These are phyloP conservation scores for Mycena rosella DNA, from an alignment of 768 basidiomycete genomes.

Conservation along the genomic window DNA sequence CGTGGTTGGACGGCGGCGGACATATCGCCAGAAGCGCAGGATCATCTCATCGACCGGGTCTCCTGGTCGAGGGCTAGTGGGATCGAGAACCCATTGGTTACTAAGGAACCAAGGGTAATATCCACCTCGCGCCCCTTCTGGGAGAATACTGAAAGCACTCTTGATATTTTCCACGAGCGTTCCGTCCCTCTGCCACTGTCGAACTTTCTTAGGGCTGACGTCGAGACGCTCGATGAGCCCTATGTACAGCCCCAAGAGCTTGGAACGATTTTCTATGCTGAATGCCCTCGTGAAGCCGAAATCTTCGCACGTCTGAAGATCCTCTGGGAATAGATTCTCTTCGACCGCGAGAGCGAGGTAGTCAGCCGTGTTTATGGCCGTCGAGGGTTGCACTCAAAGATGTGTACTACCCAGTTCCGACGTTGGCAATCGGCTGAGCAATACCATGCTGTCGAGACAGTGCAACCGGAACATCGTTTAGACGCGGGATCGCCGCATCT, in stretches of 20 bases:
- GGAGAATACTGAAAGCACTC: slow-evolving; percentile 24
- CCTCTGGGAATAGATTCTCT: slow-evolving; percentile 38
- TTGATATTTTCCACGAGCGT: slow-evolving; percentile 45
- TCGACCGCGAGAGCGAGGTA: slow-evolving; percentile 39
- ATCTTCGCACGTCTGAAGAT: slow-evolving; percentile 42
- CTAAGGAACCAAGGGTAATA: slow-evolving; percentile 48
- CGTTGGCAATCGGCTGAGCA: slow-evolving; percentile 49
- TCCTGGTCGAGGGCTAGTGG: neutral
- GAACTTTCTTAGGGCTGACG: slow-evolving; percentile 37
- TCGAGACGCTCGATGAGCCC: slow-evolving; percentile 37
- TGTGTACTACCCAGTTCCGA: slow-evolving; percentile 46
- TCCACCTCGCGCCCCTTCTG: slow-evolving; percentile 25
- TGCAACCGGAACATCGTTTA: slow-evolving; percentile 13
- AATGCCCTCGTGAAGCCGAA: slow-evolving; percentile 43
- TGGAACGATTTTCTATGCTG: slow-evolving; percentile 18
- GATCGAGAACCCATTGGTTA: slow-evolving; percentile 41
- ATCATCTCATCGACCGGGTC: slow-evolving; percentile 7
- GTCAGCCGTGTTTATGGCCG: slow-evolving; percentile 41
- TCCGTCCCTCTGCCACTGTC: slow-evolving; percentile 42
- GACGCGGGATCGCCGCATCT: slow-evolving; percentile 14
- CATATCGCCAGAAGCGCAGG: slow-evolving; percentile 10
- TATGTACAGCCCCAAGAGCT: slow-evolving; percentile 42
- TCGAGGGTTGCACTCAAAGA: slow-evolving; percentile 46
- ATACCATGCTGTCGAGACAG: slow-evolving; percentile 43
- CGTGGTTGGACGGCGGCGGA: neutral